Evolutionary conservation across 352 stramenopile genomes (phyloP), one percentile per base, ranked within the genome.

Genomic region (Hyaloperonospora arabidopsidis): DNA sequence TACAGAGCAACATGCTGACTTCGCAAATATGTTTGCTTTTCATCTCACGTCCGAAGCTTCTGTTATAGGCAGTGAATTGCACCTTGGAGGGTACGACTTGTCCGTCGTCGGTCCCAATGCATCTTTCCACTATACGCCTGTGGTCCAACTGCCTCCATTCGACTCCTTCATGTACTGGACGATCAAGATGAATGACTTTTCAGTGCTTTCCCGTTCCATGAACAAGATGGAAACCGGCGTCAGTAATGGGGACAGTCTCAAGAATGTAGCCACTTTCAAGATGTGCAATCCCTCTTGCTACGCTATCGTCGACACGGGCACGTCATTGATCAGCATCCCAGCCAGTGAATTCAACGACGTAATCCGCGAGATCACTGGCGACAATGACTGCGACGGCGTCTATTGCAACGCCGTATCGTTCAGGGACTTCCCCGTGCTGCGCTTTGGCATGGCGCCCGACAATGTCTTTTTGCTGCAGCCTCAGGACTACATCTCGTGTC

Each of bases 21-120:
- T 95, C 44, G 68, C 73, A 55, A 88, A 92, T 67, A 86, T 95
- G 68, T 96, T 96, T 58, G 84, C 83, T 41, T 89, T 96, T 57
- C 93, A 87, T 61, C 69, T 96, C 41, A 93, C 81, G 10, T 80
- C 76, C 8, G 70, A 94, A 25, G 84, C 81, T 10, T 84, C 89
- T 47, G 65, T 60, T 14, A 66, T 51, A 11, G 76, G 82, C 17
- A 89, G 72, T 23, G 81, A 96, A 55, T 63, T 96, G 53, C 72
- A 90, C 45, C 78, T 96, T 38, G 86, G 84, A 10, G 84, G 79
- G 41, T 95, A 84, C 62, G 86, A 96, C 55, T 70, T 95, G 35
- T 82, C 66, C 15, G 68, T 94, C 15, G 81, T 94, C 5, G 80
- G 84, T 4, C 53, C 65, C 1, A 93, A 93, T 52, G 84, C 86